These are phyloP conservation scores for Cyclospora cayetanensis DNA, from an alignment of 169 alveolate species.

Conservation along the genomic window DNA sequence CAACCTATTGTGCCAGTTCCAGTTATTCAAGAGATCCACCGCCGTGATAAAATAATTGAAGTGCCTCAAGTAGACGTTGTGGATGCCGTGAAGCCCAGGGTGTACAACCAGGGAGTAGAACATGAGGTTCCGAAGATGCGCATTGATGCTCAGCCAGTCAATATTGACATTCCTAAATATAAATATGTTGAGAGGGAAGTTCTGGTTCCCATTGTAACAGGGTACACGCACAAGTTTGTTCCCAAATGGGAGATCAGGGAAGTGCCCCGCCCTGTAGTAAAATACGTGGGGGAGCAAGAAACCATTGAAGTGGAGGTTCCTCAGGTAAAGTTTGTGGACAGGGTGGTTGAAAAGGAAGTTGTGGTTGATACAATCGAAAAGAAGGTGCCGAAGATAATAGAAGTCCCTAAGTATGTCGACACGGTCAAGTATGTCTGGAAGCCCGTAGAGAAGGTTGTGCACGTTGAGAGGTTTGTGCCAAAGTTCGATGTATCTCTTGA, in stretches of 20 bases:
- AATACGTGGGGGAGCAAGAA: conserved; percentile 86
- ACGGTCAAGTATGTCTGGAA: conserved; percentile 87
- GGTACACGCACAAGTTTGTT: conserved; percentile 86
- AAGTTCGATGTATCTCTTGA: conserved; percentile 87
- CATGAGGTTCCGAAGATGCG: conserved; percentile 86
- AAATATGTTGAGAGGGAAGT: conserved; percentile 86
- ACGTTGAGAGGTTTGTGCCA: conserved; percentile 84
- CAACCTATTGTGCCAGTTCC: conserved; percentile 88
- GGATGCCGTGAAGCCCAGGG: conserved; percentile 85
- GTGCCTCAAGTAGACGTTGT: conserved; percentile 87
- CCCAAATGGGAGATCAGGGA: conserved; percentile 89
- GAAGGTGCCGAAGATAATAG: conserved; percentile 86
- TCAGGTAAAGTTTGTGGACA: conserved; percentile 85
- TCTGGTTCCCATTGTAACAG: conserved; percentile 84
- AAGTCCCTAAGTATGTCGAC: conserved; percentile 85
- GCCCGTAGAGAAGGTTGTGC: conserved; percentile 86
- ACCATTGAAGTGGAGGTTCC: conserved; percentile 87
- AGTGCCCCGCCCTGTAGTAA: conserved; percentile 88
- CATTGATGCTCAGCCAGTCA: conserved; percentile 79
- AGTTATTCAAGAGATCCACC: conserved; percentile 85
- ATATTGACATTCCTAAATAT: conserved; percentile 83
- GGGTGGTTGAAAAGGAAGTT: conserved; percentile 85
- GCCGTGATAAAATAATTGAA: conserved; percentile 86
- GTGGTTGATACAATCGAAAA: conserved; percentile 88
- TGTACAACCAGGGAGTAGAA: conserved; percentile 85